Evolutionary conservation across 129 eudicot species (phyloP).

Genomic region (Tagetes erecta): DNA sequence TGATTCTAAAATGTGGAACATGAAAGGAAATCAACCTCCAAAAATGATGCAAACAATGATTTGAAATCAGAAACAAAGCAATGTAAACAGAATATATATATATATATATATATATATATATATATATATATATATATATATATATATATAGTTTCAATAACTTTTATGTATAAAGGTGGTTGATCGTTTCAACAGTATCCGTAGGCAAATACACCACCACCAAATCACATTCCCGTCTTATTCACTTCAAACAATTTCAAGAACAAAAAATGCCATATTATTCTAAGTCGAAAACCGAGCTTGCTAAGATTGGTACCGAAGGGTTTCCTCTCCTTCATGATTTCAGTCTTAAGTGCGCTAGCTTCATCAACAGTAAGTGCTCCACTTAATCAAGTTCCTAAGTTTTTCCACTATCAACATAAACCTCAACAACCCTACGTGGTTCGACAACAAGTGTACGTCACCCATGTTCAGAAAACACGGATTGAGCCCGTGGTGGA

Average conservation of each 20-base stretch:
- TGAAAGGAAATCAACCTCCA: not conserved
- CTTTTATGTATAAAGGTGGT: conserved; percentile 13
- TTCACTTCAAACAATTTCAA: not conserved
- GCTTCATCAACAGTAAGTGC: not conserved
- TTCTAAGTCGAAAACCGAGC: conserved; percentile 24
- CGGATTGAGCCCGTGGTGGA: conserved; percentile 24
- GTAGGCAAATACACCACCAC: not conserved
- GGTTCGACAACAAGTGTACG: conserved; percentile 11
- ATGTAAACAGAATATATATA: not conserved
- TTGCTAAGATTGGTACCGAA: conserved; percentile 25
- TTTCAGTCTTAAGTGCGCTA: not conserved
- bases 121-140: no score
- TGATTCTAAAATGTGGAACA: conserved; percentile 7
- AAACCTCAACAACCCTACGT: conserved; percentile 16
- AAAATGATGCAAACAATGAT: not conserved
- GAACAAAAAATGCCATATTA: conserved; percentile 1
- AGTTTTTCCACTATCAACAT: conserved; percentile 20
- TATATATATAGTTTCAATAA: not conserved
- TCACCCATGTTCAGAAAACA: not conserved
- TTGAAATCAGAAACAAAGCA: not conserved
- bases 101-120: no score
- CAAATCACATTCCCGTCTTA: not conserved
- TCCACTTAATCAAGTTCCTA: not conserved
- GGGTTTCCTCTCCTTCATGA: conserved; percentile 31
- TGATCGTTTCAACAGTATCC: not conserved